Evolutionary conservation across 2,329 filamentous ascomycete genomes (phyloP), one percentile per base, ranked within the genome.

Genomic region (Epichloe aotearoae): DNA sequence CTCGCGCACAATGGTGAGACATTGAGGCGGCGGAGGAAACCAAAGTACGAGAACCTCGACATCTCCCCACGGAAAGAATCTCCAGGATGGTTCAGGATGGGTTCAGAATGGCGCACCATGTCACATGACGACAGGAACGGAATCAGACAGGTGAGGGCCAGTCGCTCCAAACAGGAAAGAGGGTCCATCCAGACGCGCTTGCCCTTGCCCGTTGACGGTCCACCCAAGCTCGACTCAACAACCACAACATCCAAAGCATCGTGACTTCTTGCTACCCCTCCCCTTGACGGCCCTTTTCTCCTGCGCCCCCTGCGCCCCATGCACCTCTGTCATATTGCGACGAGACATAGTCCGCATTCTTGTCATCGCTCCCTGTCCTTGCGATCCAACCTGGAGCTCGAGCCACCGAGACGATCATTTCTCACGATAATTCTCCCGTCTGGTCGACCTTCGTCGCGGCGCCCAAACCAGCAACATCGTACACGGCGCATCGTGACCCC

Each of bases 1-100:
- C 49, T 52, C 47, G 17, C 41, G 49, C 23, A 38, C n/a, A 23
- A 50, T 46, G 39, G 48, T 54, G 55, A 57, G 55, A 55, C 55
- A 54, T 19, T 40, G 40, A 34, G 36, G 45, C 15, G 41, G 23
- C 20, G 47, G 19, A 42, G 40, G 40, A 26, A 42, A 45, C 34
- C 30, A 19, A 37, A 47, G 33, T 30, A 3, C 17, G 20, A 12
- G 19, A 42, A 10, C 40, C 8, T 42, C 4, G 19, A 42, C 17
- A 5, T 20, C 3, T 42, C 40, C 11, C 19, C 40, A 15, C 40
- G 11, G 7, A 36, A 38, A 17, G 42, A 45, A 45, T 10, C 14
- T n/a, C 20, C 15, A 23, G 30, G 49, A 41, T 34, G 6, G 23
- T 26, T 26, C 23, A 26, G 23, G 6, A 26, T 26, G 23, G 20